These are phyloP conservation scores for Boechera stricta DNA, from an alignment of 345 rosid genomes.

Conservation along the genomic window DNA sequence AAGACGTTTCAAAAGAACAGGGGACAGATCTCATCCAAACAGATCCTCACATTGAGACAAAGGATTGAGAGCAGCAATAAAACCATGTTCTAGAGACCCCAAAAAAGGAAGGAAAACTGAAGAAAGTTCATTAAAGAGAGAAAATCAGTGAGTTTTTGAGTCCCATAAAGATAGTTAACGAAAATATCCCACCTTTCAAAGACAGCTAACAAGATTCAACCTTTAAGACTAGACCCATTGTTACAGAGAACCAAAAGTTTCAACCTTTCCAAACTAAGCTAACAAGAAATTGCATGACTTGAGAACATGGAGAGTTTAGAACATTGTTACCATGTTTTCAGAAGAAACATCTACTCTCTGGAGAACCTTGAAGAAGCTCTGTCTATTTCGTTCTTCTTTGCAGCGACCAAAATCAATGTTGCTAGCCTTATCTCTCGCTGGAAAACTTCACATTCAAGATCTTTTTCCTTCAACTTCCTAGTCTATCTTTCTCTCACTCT, in stretches of 20 bases:
- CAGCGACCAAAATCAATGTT: background rate
- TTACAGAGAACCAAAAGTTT: background rate
- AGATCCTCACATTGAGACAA: background rate
- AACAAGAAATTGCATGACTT: background rate
- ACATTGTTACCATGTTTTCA: background rate
- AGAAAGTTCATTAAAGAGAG: background rate
- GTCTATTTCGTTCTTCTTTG: background rate
- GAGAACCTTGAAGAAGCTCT: constrained; percentile 2
- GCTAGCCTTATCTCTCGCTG: background rate
- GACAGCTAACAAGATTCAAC: background rate
- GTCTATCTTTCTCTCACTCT: background rate
- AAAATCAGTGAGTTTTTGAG: too few relatives aligned
- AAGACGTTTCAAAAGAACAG: background rate
- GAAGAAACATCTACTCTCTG: background rate
- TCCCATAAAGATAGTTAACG: background rate
- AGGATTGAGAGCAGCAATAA: background rate
- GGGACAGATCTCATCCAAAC: background rate
- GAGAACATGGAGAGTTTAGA: background rate
- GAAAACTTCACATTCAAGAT: background rate
- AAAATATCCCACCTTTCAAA: background rate
- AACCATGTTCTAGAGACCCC: background rate
- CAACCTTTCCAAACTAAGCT: background rate
- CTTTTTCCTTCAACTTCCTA: background rate
- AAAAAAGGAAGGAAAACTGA: too few relatives aligned
- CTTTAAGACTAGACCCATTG: background rate